Evolutionary conservation across 2,329 filamentous ascomycete genomes (phyloP).

Genomic region (Stachybotrys chlorohalonatus): DNA sequence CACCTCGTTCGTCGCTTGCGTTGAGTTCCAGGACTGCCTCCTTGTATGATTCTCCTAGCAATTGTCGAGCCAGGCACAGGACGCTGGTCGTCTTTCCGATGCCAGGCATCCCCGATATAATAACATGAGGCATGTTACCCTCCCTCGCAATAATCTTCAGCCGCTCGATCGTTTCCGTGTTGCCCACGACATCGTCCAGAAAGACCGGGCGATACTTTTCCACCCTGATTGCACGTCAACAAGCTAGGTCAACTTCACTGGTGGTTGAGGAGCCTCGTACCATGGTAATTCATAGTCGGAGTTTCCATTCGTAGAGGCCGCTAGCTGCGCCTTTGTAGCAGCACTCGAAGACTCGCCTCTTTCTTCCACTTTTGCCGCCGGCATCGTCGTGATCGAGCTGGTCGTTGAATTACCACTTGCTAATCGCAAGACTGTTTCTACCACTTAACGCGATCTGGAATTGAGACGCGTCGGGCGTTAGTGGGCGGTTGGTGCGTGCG

Average conservation of each 20-base stretch:
- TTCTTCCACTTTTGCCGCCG: conserved; percentile 39
- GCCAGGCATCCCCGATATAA: conserved; percentile 98
- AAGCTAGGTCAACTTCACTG: neutral
- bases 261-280: conserved; percentile 30
- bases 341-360: conserved; percentile 53
- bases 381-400: conserved; percentile 26
- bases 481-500: conserved; percentile 17
- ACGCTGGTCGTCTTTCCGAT: conserved; percentile 98
- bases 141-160: conserved; percentile 97
- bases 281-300: conserved; percentile 70
- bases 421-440: conserved; percentile 6
- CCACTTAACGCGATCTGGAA: conserved; percentile 27
- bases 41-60: conserved; percentile 90
- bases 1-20: conserved; percentile 86
- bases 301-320: conserved; percentile 38
- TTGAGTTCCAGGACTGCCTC: conserved; percentile 96
- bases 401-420: neutral
- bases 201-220: conserved; percentile 96
- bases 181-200: conserved; percentile 94
- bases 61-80: conserved; percentile 81
- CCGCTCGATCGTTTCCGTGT: conserved; percentile 94
- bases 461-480: conserved; percentile 22
- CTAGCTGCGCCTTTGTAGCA: conserved; percentile 47
- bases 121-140: conserved; percentile 98
- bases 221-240: conserved; percentile 53